Evolutionary conservation across 2,329 filamentous ascomycete genomes (phyloP), one percentile per base, ranked within the genome.

Genomic region (Phyllosticta citrichinensis): DNA sequence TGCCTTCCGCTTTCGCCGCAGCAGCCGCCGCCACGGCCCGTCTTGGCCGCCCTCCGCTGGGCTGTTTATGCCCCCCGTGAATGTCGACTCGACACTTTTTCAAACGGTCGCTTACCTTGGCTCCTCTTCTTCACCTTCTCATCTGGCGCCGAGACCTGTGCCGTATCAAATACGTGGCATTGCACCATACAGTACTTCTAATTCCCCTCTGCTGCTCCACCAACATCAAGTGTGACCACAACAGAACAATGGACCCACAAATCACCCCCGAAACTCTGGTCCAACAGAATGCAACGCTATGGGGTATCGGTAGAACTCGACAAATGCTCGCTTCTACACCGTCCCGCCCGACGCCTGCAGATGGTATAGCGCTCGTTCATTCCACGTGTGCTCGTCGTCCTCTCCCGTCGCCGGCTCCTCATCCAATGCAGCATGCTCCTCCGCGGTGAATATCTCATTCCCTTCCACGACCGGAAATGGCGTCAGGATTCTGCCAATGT

Each of bases 361-460:
- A 24, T 65, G 61, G 52, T 65, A 63, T 58, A 66, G 59, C 19
- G 67, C 67, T 59, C 66, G 63, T 63, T 68, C 69, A 33, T 66
- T 70, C 70, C 68, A 71, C 8, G 65, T 60, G 35, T 52, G 50
- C 66, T 64, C 64, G 67, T 69, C 60, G 17, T 62, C 56, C 25
- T 59, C 60, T 24, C 51, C 56, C 33, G 51, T 58, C 55, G 57
- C 30, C 52, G 52, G 35, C 10, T 47, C 56, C 27, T 62, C 60
- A 25, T 62, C 57, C 61, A 73, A 56, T 24, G 72, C 72, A 17
- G 73, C 72, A 33, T 74, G 71, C 63, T 74, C 72, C 62, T 74
- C 72, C 62, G 70, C 71, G 1, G 72, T 74, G 70, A 71, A 72
- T 25, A 74, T 73, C 63, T 73, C 72, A n/a, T 71, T 73, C 1